phyloP scores from a whole-genome alignment of 192 early-diverging fungal species.

The Podila minutissima region DNA sequence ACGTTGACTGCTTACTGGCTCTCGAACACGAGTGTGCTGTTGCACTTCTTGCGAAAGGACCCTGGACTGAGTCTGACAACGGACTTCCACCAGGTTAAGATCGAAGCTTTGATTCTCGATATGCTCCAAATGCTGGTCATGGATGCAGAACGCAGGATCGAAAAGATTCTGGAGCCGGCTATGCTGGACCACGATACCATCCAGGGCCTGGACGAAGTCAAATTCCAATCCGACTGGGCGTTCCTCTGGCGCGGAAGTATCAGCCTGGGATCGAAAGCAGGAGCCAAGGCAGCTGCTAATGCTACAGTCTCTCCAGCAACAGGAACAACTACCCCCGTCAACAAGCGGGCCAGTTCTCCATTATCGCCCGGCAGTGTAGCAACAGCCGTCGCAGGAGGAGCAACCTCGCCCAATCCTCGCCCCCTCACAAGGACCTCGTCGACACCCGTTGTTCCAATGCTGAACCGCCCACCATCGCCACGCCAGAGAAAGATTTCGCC shows the following conservation, averaged over 20 bases:
- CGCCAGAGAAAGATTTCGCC: slow-evolving; percentile 64
- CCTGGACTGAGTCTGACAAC: slow-evolving; percentile 73
- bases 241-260: slow-evolving; percentile 60
- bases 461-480: slow-evolving; percentile 45
- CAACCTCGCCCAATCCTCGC: slow-evolving; percentile 9
- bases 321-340: slow-evolving; percentile 5
- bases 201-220: slow-evolving; percentile 67
- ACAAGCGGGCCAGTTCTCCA: slow-evolving; percentile 24
- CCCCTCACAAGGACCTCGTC: slow-evolving; percentile 25
- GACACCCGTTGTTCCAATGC: slow-evolving; percentile 17
- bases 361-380: slow-evolving; percentile 31
- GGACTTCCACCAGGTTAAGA: slow-evolving; percentile 76
- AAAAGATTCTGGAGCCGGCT: slow-evolving; percentile 71
- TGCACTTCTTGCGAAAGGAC: slow-evolving; percentile 92
- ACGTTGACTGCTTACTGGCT: slow-evolving; percentile 84
- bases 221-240: slow-evolving; percentile 69
- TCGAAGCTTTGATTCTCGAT: slow-evolving; percentile 85
- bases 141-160: slow-evolving; percentile 72
- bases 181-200: slow-evolving; percentile 79
- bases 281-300: background rate
- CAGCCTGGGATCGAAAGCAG: slow-evolving; percentile 18
- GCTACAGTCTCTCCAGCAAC: slow-evolving; percentile 13
- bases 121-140: slow-evolving; percentile 71
- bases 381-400: slow-evolving; percentile 10
- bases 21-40: slow-evolving; percentile 81